Evolutionary conservation across 2,329 filamentous ascomycete genomes (phyloP).

Genomic region (Alternaria infectoria): DNA sequence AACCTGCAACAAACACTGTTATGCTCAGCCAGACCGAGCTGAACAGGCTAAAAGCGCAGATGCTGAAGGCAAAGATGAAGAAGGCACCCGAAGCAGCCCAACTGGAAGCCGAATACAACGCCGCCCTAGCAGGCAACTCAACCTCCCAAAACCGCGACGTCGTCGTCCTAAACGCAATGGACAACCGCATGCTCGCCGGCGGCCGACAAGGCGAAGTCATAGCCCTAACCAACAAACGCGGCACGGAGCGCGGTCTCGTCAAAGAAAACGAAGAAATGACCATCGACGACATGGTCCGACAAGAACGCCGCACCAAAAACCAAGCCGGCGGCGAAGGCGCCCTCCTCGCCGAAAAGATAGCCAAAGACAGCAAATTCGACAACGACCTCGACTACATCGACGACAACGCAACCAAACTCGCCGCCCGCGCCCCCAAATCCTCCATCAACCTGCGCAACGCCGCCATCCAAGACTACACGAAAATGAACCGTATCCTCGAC

Average conservation of each 20-base stretch:
- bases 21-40: slow-evolving; percentile 77
- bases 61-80: slow-evolving; percentile 94
- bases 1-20: slow-evolving; percentile 55
- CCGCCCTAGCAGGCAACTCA: slow-evolving; percentile 69
- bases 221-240: slow-evolving; percentile 77
- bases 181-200: slow-evolving; percentile 89
- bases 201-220: slow-evolving; percentile 76
- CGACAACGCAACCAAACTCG: slow-evolving; percentile 90
- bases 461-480: slow-evolving; percentile 87
- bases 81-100: slow-evolving; percentile 75
- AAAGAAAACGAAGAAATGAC: slow-evolving; percentile 94
- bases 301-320: slow-evolving; percentile 84
- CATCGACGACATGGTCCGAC: slow-evolving; percentile 95
- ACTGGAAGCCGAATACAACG: slow-evolving; percentile 84
- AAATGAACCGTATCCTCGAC: slow-evolving; percentile 85
- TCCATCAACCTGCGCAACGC: slow-evolving; percentile 86
- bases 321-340: slow-evolving; percentile 79
- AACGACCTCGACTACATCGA: slow-evolving; percentile 97
- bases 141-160: slow-evolving; percentile 67
- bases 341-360: slow-evolving; percentile 88
- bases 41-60: slow-evolving; percentile 88
- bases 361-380: slow-evolving; percentile 89
- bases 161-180: slow-evolving; percentile 84
- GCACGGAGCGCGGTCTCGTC: slow-evolving; percentile 81
- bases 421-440: slow-evolving; percentile 84